Percentiles rank a stretch among this genome's conserved stretches.
phyloP scores from a whole-genome alignment of 257 asterid species.

The Primulina tabacum region DNA sequence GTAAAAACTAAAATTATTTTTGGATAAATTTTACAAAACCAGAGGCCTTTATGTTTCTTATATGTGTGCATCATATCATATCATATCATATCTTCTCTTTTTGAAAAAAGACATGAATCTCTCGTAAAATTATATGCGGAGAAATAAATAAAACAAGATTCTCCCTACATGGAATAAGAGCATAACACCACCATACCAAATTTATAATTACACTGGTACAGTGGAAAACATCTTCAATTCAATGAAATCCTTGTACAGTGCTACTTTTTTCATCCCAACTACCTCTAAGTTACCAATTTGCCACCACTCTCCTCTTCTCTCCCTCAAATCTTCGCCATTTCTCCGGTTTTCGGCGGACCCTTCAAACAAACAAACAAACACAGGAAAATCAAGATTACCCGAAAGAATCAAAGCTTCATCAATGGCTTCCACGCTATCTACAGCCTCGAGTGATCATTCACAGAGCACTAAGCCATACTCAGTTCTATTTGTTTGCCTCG shows the following conservation, averaged over 20 bases:
- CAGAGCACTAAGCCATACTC: conserved; percentile 52
- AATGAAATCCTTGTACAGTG: conserved; percentile 44
- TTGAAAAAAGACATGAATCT: too few species aligned
- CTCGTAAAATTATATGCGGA: too few species aligned
- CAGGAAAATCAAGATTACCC: conserved; percentile 19
- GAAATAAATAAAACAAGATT: too few species aligned
- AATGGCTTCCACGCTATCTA: conserved; percentile 55
- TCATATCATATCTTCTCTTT: too few species aligned
- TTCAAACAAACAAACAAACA: conserved; percentile 6
- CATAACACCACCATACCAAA: too few species aligned
- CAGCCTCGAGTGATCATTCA: conserved; percentile 30
- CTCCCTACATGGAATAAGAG: too few species aligned
- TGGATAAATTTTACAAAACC: too few species aligned
- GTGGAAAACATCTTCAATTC: conserved; percentile 4
- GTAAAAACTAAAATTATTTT: too few species aligned
- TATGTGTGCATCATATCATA: too few species aligned
- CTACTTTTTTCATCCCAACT: conserved; percentile 4
- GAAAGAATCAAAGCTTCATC: conserved; percentile 37
- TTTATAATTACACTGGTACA: neutral
- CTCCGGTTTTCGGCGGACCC: conserved; percentile 13
- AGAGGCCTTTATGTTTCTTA: too few species aligned
- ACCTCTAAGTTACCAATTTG: conserved; percentile 28
- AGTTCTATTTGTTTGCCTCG: conserved; percentile 88
- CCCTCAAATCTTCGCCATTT: conserved; percentile 29
- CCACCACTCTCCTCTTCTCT: conserved; percentile 22